Base-by-base conservation (phyloP, 2,329 filamentous ascomycete species). In the Botrytis tulipae region DNA sequence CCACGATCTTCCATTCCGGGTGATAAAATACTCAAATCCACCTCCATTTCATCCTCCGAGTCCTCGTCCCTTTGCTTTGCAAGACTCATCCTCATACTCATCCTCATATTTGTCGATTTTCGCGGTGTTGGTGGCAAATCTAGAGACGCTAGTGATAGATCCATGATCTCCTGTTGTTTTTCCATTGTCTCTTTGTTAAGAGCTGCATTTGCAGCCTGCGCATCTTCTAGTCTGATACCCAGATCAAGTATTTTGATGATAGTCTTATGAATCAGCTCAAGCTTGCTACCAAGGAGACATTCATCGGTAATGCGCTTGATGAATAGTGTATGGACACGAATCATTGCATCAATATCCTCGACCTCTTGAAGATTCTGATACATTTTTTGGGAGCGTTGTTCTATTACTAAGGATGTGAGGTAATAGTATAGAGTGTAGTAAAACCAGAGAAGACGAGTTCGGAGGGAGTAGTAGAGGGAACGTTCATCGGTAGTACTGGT, bases 311-410 rank as follows among this genome's bases (percentile, higher is more conserved):
- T 83, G 2, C 86, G 86, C 62, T 85, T 86, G 62, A 92, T 83
- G 78, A 92, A 95, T 0, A 82, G 80, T 7, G 87, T 83, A 80
- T 97, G 94, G 0, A 90, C 86, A 1, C 83, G 82, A 40, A 94
- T 90, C 93, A 98, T 97, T 40, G 87, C 87, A 80, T 98, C 94
- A 16, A 98, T 89, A 77, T 95, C 93, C 40, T 87, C 85, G 0
- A 93, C 89, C 9, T 84, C 83, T 22, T 83, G 82, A 70, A 98
- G 86, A 0, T 86, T 84, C 3, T 82, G 80, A 9, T 84, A 83
- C 84, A 98, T 87, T 44, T 85, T 84, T 3, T 82, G 79, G 2
- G 86, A 88, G 35, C 89, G 86, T 0, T 90, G 88, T 0, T 86
- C 87, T 0, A 97, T 85, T 1, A 95, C 92, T 2, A 94, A 86